Evolutionary conservation across 441 rosid species (phyloP).

Genomic region (Dalechampia spathulata): DNA sequence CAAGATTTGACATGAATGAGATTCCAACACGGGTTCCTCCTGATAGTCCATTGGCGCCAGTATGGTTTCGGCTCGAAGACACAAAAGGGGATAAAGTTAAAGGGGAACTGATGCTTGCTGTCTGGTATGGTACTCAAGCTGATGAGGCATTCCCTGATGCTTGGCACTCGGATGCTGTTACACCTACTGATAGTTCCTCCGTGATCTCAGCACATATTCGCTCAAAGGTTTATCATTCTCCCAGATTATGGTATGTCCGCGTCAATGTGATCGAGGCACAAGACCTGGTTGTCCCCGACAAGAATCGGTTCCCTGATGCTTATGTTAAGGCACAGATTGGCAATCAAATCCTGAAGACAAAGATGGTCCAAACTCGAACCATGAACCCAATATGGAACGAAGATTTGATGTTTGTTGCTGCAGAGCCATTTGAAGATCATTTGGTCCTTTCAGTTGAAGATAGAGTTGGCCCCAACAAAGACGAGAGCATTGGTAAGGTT

Average conservation of each 20-base stretch:
- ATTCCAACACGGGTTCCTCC: constrained; percentile 50
- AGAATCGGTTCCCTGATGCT: constrained; percentile 38
- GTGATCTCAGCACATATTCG: too few relatives aligned
- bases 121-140: constrained; percentile 54
- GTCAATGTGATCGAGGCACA: constrained; percentile 52
- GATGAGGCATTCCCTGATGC: constrained; percentile 45
- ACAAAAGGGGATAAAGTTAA: constrained; percentile 28
- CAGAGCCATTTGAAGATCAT: constrained; percentile 38
- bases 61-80: constrained; percentile 44
- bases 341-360: constrained; percentile 39
- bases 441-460: constrained; percentile 31
- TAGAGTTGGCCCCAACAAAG: constrained; percentile 24
- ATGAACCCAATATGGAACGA: constrained; percentile 49
- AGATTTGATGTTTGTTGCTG: constrained; percentile 51
- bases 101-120: constrained; percentile 49
- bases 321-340: constrained; percentile 26
- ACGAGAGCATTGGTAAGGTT: too few relatives aligned
- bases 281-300: constrained; percentile 36
- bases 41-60: constrained; percentile 48
- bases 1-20: constrained; percentile 30
- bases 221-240: constrained; percentile 48
- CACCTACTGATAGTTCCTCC: constrained; percentile 36
- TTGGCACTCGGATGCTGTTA: constrained; percentile 57
- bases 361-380: constrained; percentile 30
- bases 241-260: constrained; percentile 48